Evolutionary conservation across 805 yeast species (phyloP).

Genomic region (Wickerhamia fluorescens): DNA sequence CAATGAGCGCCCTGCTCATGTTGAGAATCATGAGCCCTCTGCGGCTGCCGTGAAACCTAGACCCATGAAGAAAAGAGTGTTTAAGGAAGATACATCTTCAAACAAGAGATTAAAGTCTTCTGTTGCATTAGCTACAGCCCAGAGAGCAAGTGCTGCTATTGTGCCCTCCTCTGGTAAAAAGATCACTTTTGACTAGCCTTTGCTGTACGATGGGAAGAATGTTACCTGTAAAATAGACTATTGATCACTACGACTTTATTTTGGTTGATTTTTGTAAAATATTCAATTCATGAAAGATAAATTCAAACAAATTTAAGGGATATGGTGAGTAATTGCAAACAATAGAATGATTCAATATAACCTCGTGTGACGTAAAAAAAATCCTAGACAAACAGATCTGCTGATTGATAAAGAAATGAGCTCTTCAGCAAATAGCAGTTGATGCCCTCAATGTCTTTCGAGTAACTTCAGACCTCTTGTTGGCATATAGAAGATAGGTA

Average conservation of each 20-base stretch:
- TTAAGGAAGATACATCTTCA: constrained; percentile 13
- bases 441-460: no score
- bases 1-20: constrained; percentile 8
- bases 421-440: no score
- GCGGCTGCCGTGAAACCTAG: constrained; percentile 8
- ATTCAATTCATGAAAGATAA: constrained; percentile 1
- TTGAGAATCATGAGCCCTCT: constrained; percentile 2
- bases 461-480: no score
- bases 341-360: no score
- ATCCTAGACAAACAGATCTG: no score
- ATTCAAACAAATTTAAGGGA: constrained; percentile 2
- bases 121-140: constrained; percentile 81
- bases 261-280: no score
- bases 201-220: no score
- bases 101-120: constrained; percentile 64
- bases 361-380: no score
- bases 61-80: constrained; percentile 11
- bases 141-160: constrained; percentile 82
- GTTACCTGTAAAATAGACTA: not conserved
- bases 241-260: constrained; percentile 1
- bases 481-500: no score
- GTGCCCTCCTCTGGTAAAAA: constrained; percentile 90
- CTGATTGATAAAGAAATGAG: no score
- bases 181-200: constrained; percentile 51
- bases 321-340: constrained; percentile 2